Percentiles rank a stretch among this genome's conserved stretches.
phyloP scores from a whole-genome alignment of 2,329 filamentous ascomycete genomes.

The Calonectria naviculata region DNA sequence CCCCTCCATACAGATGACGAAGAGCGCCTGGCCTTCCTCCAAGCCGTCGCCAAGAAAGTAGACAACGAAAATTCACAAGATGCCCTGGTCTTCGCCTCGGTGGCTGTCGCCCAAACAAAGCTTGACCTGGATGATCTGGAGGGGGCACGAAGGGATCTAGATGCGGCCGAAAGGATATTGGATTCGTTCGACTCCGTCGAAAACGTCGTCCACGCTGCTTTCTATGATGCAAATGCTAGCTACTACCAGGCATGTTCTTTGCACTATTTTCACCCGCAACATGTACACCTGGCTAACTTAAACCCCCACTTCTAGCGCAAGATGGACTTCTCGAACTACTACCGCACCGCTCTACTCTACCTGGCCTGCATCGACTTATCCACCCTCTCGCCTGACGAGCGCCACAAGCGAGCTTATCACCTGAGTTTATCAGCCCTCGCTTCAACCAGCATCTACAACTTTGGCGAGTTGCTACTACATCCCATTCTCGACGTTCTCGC shows the following conservation, averaged over 20 bases:
- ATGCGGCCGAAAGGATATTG: conserved; percentile 86
- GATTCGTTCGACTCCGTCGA: conserved; percentile 96
- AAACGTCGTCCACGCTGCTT: conserved; percentile 93
- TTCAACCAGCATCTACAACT: conserved; percentile 98
- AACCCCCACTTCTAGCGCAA: conserved; percentile 61
- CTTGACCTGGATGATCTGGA: conserved; percentile 82
- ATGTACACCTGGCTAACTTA: not conserved
- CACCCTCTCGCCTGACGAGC: conserved; percentile 78
- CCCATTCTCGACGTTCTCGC: conserved; percentile 89
- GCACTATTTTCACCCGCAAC: not conserved
- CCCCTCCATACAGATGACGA: conserved; percentile 73
- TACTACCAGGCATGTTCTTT: conserved; percentile 80
- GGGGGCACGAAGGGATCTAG: conserved; percentile 87
- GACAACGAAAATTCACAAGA: conserved; percentile 94
- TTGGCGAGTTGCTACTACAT: conserved; percentile 97
- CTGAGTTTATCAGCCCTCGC: conserved; percentile 92
- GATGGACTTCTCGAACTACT: conserved; percentile 94
- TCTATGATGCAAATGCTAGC: conserved; percentile 94
- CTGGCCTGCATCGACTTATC: conserved; percentile 93
- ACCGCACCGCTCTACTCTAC: conserved; percentile 97
- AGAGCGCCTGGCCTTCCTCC: conserved; percentile 87
- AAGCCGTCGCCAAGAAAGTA: conserved; percentile 86
- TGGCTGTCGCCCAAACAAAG: conserved; percentile 89
- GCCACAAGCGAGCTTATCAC: conserved; percentile 87
- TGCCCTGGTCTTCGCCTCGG: conserved; percentile 92